Evolutionary conservation across 148 eudicot genomes (phyloP).

Genomic region (Drosera capensis): DNA sequence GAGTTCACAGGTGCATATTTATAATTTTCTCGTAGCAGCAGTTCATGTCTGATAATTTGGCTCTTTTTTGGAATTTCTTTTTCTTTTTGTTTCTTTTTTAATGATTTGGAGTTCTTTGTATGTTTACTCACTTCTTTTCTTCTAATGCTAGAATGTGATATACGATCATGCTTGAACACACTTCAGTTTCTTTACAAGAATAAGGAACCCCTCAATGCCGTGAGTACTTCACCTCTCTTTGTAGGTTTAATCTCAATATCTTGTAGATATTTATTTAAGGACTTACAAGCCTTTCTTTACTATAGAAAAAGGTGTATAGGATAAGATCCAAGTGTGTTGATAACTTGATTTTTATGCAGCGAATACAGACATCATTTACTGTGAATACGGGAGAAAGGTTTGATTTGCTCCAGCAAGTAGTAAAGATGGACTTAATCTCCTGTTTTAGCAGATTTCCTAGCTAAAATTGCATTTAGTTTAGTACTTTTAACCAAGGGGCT

Average conservation of each 20-base stretch:
- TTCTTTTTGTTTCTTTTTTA: background rate
- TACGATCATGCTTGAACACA: conserved; percentile 89
- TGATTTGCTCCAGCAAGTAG: no score
- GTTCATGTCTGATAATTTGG: background rate
- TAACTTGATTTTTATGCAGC: no score
- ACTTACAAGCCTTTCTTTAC: no score
- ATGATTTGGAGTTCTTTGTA: background rate
- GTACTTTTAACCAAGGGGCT: no score
- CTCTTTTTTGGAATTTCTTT: background rate
- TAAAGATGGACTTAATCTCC: no score
- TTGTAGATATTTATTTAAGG: no score
- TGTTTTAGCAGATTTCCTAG: no score
- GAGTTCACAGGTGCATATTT: conserved; percentile 56
- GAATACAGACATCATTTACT: no score
- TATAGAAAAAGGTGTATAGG: no score
- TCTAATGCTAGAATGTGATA: conserved; percentile 59
- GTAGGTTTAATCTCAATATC: background rate
- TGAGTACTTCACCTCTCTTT: conserved; percentile 14
- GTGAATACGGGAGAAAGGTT: no score
- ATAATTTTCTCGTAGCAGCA: background rate
- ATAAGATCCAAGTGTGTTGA: no score
- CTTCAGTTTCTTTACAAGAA: conserved; percentile 94
- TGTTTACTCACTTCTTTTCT: conserved; percentile 1
- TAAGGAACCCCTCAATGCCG: conserved; percentile 75
- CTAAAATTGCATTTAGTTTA: no score